These are phyloP conservation scores for Colletotrichum endophyticum DNA, from an alignment of 2,329 filamentous ascomycete genomes.

Conservation along the genomic window DNA sequence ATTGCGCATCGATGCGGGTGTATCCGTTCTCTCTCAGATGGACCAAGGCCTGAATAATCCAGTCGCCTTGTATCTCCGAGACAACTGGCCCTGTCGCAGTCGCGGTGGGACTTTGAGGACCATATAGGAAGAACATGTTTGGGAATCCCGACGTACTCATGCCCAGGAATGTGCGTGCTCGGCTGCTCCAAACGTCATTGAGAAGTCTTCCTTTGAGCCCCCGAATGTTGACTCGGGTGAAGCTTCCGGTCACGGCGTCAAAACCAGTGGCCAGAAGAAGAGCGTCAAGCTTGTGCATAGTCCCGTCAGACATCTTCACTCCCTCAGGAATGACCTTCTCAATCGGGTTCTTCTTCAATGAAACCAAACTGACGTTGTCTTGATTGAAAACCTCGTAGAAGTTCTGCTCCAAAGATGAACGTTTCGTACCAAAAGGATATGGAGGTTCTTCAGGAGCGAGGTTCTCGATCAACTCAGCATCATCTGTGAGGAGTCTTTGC, in stretches of 20 bases:
- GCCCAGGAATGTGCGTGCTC: constrained; percentile 33
- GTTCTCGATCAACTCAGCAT: background rate
- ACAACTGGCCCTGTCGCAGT: constrained; percentile 45
- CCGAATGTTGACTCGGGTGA: constrained; percentile 42
- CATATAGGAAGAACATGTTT: constrained; percentile 50
- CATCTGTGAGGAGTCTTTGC: background rate
- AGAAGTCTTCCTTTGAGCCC: constrained; percentile 29
- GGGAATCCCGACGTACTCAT: constrained; percentile 44
- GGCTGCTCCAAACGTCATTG: background rate
- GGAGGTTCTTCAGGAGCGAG: background rate
- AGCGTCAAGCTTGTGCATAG: constrained; percentile 25
- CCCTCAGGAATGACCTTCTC: background rate
- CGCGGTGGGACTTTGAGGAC: constrained; percentile 42
- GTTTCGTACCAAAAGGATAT: constrained; percentile 32
- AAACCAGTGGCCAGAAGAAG: constrained; percentile 36
- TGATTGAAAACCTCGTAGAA: constrained; percentile 51
- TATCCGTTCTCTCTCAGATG: constrained; percentile 30
- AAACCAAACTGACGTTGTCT: constrained; percentile 44
- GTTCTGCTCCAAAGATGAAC: constrained; percentile 43
- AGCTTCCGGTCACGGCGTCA: constrained; percentile 44
- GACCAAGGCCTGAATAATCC: constrained; percentile 37
- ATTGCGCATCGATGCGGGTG: constrained; percentile 30
- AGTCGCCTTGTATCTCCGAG: constrained; percentile 44
- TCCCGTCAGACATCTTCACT: background rate
- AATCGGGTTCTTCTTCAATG: constrained; percentile 28